Percentiles rank a stretch among this genome's conserved stretches.
Evolutionary conservation across 2,329 filamentous ascomycete genomes (phyloP).

Genomic region (Orbilia oligospora): DNA sequence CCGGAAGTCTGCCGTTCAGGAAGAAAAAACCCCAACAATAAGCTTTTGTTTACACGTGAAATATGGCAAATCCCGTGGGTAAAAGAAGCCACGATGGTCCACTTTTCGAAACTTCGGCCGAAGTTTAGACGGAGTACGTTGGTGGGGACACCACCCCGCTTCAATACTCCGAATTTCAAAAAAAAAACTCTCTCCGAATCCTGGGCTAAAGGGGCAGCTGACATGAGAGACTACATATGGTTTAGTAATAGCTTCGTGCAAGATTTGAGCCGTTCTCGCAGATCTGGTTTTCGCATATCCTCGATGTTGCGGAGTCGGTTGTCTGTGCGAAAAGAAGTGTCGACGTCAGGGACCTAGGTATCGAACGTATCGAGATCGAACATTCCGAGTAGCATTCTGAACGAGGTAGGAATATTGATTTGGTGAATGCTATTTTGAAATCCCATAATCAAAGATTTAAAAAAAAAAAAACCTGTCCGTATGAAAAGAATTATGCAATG

Average conservation of each 20-base stretch:
- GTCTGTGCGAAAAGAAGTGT: conserved; percentile 1
- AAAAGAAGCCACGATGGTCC: conserved; percentile 1
- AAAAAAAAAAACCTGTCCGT: not conserved
- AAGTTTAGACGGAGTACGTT: conserved; percentile 3
- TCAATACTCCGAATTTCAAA: not conserved
- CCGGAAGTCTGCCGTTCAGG: not conserved
- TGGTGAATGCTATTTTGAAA: not conserved
- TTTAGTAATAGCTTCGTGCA: not conserved
- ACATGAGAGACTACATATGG: not conserved
- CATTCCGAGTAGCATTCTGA: too few relatives aligned
- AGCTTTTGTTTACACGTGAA: not conserved
- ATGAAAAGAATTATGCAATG: not conserved
- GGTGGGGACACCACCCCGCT: conserved; percentile 3
- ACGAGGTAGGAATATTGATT: not conserved
- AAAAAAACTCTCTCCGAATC: not conserved
- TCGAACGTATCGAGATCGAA: too few relatives aligned
- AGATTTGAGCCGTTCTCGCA: not conserved
- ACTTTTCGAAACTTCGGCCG: conserved; percentile 7
- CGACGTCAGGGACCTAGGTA: not conserved
- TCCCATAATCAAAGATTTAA: not conserved
- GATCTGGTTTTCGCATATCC: not conserved
- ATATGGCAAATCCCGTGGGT: conserved; percentile 3
- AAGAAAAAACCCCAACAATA: not conserved
- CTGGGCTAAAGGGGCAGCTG: not conserved
- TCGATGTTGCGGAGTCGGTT: not conserved